Percentiles rank a stretch among this genome's conserved stretches.
phyloP scores from a whole-genome alignment of 1,284 basidiomycete genomes.

The Papiliotrema laurentii region DNA sequence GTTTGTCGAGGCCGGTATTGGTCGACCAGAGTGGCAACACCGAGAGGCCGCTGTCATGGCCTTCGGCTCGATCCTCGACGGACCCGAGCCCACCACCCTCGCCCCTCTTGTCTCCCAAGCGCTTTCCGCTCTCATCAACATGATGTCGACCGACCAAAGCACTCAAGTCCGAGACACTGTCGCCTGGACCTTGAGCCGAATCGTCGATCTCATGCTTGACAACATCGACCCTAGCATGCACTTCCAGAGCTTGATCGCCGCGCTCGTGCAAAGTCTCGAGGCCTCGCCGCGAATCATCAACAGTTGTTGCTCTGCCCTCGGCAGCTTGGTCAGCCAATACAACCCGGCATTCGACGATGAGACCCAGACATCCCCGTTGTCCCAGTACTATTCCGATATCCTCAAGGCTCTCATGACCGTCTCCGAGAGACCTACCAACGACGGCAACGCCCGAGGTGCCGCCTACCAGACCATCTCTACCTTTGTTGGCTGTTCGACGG shows the following conservation, averaged over 20 bases:
- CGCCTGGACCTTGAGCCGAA: slow-evolving; percentile 94
- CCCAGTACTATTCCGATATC: slow-evolving; percentile 84
- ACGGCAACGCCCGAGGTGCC: slow-evolving; percentile 87
- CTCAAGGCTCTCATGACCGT: slow-evolving; percentile 74
- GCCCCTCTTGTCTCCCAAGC: slow-evolving; percentile 92
- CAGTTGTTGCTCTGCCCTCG: slow-evolving; percentile 95
- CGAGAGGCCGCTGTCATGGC: slow-evolving; percentile 98
- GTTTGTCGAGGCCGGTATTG: slow-evolving; percentile 96
- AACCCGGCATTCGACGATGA: slow-evolving; percentile 55
- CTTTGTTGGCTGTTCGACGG: slow-evolving; percentile 73
- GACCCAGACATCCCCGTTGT: slow-evolving; percentile 59
- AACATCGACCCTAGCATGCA: slow-evolving; percentile 88
- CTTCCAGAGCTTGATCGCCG: slow-evolving; percentile 75
- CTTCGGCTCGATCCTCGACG: slow-evolving; percentile 95
- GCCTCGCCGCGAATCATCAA: slow-evolving; percentile 71
- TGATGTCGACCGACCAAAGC: slow-evolving; percentile 80
- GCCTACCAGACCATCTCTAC: slow-evolving; percentile 94
- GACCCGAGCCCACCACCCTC: slow-evolving; percentile 75
- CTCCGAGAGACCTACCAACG: slow-evolving; percentile 78
- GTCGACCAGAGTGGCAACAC: slow-evolving; percentile 77
- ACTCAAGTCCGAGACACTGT: slow-evolving; percentile 92
- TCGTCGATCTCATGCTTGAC: slow-evolving; percentile 83
- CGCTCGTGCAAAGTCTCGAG: slow-evolving; percentile 74
- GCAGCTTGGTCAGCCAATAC: slow-evolving; percentile 87
- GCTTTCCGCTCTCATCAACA: slow-evolving; percentile 85